phyloP scores from a whole-genome alignment of 257 asterid genomes.

The Solanum dulcamara region DNA sequence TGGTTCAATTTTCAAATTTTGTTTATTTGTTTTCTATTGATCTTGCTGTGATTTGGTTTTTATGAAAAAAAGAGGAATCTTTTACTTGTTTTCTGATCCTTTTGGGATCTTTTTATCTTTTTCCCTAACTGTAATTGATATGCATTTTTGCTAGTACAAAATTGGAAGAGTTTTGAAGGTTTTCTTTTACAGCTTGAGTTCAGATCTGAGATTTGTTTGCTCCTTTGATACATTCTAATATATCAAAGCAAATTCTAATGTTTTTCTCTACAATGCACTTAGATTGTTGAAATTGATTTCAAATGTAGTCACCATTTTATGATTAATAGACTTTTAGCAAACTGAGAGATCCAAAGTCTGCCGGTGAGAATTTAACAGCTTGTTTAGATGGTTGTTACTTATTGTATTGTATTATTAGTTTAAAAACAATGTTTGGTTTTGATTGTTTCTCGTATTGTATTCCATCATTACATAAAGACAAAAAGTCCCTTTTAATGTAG shows the following conservation, averaged over 20 bases:
- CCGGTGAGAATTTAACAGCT: not conserved
- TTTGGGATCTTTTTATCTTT: not conserved
- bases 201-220: not conserved
- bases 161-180: not conserved
- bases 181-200: not conserved
- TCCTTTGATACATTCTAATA: not conserved
- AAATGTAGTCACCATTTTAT: not conserved
- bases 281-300: not conserved
- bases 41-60: not conserved
- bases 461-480: not conserved
- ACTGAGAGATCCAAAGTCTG: not conserved
- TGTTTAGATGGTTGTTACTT: not conserved
- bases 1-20: no score
- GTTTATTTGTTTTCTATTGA: no score
- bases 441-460: not conserved
- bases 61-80: not conserved
- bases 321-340: not conserved
- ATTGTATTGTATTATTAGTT: not conserved
- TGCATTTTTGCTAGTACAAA: not conserved
- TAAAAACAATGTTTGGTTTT: not conserved
- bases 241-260: not conserved
- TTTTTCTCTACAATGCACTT: not conserved
- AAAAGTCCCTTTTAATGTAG: not conserved
- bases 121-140: not conserved
- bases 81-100: not conserved